Conservation (phyloP, 2,329 filamentous ascomycete species). For the Botryotinia calthae region DNA sequence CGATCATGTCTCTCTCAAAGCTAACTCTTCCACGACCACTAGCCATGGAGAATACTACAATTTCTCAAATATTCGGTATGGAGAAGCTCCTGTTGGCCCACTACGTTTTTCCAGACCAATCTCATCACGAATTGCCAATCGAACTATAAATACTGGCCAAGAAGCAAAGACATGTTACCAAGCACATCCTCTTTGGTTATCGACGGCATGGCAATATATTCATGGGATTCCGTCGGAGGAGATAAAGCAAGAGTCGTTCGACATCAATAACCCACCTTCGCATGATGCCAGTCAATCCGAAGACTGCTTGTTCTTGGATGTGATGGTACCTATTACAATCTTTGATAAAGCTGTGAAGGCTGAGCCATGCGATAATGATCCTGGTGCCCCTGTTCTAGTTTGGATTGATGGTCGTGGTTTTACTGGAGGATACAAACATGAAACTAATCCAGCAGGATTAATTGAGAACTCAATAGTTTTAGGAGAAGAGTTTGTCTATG, state of each 20-base stretch:
- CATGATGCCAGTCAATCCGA: slow-evolving; percentile 33
- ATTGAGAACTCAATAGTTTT: slow-evolving; percentile 34
- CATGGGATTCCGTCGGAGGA: background rate
- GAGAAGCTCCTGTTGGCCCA: slow-evolving; percentile 43
- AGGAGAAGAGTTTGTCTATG: slow-evolving; percentile 39
- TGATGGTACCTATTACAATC: slow-evolving; percentile 44
- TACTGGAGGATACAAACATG: slow-evolving; percentile 41
- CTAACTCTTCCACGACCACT: background rate
- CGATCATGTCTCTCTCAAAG: slow-evolving; percentile 24
- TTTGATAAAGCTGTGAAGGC: slow-evolving; percentile 24
- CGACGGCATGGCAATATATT: background rate
- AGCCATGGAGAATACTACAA: slow-evolving; percentile 38
- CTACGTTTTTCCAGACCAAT: slow-evolving; percentile 45
- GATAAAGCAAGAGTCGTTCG: background rate
- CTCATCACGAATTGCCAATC: slow-evolving; percentile 34
- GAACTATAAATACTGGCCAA: slow-evolving; percentile 32
- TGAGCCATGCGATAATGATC: slow-evolving; percentile 21
- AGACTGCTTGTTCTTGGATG: slow-evolving; percentile 49
- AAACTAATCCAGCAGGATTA: slow-evolving; percentile 41
- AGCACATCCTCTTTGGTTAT: slow-evolving; percentile 20
- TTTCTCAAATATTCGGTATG: slow-evolving; percentile 47
- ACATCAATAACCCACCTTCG: background rate
- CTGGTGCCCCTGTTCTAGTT: background rate
- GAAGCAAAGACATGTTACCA: slow-evolving; percentile 26
- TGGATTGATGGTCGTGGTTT: slow-evolving; percentile 44